Conservation (phyloP, 345 rosid species). For the Euphorbia lathyris region DNA sequence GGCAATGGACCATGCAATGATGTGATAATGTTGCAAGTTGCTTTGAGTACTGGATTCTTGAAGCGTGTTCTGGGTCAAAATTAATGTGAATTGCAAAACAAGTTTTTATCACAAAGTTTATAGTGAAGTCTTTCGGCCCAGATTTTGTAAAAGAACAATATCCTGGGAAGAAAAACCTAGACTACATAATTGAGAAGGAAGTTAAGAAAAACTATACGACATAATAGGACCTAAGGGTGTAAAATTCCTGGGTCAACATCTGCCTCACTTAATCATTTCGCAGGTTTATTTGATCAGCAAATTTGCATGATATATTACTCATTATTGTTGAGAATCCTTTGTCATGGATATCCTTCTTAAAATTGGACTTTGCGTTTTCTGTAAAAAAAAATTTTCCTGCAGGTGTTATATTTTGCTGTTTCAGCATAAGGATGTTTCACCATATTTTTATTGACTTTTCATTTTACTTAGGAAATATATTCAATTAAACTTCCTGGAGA, state of each 20-base stretch:
- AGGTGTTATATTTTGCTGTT: not conserved
- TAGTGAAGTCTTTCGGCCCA: no score
- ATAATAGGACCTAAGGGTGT: no score
- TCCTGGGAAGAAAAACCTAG: no score
- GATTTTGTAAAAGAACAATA: no score
- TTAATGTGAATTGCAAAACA: no score
- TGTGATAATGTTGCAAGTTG: not conserved
- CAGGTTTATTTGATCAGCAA: not conserved
- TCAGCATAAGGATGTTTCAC: not conserved
- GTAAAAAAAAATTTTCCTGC: not conserved
- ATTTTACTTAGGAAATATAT: slow-evolving; percentile 64
- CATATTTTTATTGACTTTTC: not conserved
- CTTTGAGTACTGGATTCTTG: not conserved
- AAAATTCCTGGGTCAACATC: no score
- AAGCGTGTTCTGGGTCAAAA: not conserved
- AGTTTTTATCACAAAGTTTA: no score
- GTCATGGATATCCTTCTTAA: not conserved
- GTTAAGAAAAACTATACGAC: no score
- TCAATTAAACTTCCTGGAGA: slow-evolving; percentile 95
- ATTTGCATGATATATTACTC: not conserved
- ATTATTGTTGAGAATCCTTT: not conserved
- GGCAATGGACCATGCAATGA: not conserved
- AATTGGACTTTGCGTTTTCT: not conserved
- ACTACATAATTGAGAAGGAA: no score
- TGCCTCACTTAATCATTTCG: not conserved